A percentile compares a stretch with the other conserved stretches of the same genome.
Conservation (phyloP, 768 basidiomycete genomes). For the Lactarius sanguifluus region DNA sequence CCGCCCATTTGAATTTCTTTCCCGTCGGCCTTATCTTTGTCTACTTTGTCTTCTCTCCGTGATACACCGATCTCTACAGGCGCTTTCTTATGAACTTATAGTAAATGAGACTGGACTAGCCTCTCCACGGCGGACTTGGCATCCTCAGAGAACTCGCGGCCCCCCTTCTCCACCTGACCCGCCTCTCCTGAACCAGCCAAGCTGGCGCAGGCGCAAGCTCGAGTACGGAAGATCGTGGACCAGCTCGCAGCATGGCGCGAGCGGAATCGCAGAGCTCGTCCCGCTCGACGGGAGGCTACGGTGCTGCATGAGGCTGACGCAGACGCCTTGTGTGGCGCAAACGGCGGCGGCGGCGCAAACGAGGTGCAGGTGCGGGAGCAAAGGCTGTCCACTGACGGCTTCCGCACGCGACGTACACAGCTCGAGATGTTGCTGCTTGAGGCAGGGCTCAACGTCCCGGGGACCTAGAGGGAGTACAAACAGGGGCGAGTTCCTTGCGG, state of each 20-base stretch:
- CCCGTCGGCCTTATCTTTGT: too few species aligned
- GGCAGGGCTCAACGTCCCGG: conserved; percentile 6
- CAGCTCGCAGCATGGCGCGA: conserved; percentile 57
- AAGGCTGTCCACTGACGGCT: conserved; percentile 3
- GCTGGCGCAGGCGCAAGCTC: not conserved
- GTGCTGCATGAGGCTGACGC: not conserved
- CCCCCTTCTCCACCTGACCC: conserved; percentile 33
- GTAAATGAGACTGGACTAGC: conserved; percentile 40
- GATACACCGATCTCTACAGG: too few species aligned
- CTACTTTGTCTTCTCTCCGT: too few species aligned
- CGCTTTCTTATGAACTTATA: too few species aligned
- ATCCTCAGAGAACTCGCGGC: conserved; percentile 62
- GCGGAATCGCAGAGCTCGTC: conserved; percentile 61
- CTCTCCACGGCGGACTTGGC: conserved; percentile 72
- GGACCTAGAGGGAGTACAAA: not conserved
- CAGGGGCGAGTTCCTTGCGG: not conserved
- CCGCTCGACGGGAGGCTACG: conserved; percentile 65
- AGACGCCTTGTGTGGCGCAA: not conserved
- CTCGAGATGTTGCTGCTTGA: conserved; percentile 14
- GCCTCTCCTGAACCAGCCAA: not conserved
- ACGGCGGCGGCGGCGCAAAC: not conserved
- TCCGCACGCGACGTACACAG: conserved; percentile 5
- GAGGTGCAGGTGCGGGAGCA: not conserved
- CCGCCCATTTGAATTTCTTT: too few species aligned
- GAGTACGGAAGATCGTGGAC: conserved; percentile 45